Evolutionary conservation across 1,139 yeast genomes (phyloP), one percentile per base, ranked within the genome.

Genomic region (Scheffersomyces lignicola): DNA sequence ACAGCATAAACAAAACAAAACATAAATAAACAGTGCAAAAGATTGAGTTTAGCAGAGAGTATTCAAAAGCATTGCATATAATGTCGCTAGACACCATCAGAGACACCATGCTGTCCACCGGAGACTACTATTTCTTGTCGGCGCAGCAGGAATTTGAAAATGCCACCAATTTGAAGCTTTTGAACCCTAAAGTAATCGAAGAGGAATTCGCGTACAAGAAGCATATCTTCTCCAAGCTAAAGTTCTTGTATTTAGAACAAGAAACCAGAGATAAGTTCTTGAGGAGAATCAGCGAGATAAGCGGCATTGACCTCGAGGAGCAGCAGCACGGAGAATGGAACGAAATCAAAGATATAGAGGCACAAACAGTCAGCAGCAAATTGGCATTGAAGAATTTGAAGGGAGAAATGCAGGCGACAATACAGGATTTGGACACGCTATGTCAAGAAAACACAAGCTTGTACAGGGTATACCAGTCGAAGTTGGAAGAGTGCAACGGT

Each of bases 201-300:
- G 65, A 62, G 6, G 72, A 66, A 31, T 49, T 65, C 13, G 46
- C 50, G 18, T 49, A 52, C 35, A 62, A 64, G 35, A 59, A 63
- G 37, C 71, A 69, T 41, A 54, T 67, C 21, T 73, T 74, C 42
- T 66, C 72, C 13, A 66, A 78, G 36, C 58, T 80, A 31, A 79
- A 80, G 49, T 78, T 80, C 41, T 70, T 78, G 32, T 81, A 79
- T 49, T 55, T 80, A 32, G 89, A 82, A 49, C 84, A 80, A 47
- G 88, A 80, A 47, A 73, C 86, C 2, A 69, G 83, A 44, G 84
- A 80, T 42, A 70, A 76, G 56, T 81, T 81, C 50, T 58, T 81
- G 29, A 49, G 78, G 32, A 46, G 43, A 18, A 48, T 52, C n/a
- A 40, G 43, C 6, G 48, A 41, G 22, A 21, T 26, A 13, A 18